Evolutionary conservation across 2,329 filamentous ascomycete species (phyloP).

Genomic region (Hymenoscyphus fraxineus): DNA sequence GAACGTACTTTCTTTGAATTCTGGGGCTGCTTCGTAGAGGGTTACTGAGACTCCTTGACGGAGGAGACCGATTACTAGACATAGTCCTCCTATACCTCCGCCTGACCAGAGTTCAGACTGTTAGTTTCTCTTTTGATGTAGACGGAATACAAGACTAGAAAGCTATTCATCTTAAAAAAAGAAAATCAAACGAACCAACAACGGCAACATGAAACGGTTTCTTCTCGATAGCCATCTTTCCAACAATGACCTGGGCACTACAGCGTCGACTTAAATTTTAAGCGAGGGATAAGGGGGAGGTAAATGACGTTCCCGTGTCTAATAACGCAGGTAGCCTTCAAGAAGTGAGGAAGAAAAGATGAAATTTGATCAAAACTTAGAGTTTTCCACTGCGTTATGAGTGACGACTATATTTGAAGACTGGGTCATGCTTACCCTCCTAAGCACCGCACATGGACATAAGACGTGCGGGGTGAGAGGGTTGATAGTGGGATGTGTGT

Average conservation of each 20-base stretch:
- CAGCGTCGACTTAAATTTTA: not conserved
- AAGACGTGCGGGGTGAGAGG: too few species aligned
- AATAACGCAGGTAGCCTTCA: too few species aligned
- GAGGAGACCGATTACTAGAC: slow-evolving; percentile 31
- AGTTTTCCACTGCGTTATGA: too few species aligned
- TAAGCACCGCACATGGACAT: too few species aligned
- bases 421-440: too few species aligned
- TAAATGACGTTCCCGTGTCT: too few species aligned
- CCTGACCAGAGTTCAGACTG: slow-evolving; percentile 16
- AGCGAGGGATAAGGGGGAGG: too few species aligned
- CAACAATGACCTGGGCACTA: not conserved
- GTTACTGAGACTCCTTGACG: slow-evolving; percentile 30
- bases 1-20: slow-evolving; percentile 28
- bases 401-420: too few species aligned
- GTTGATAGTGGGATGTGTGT: too few species aligned
- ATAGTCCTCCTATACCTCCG: slow-evolving; percentile 33
- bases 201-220: slow-evolving; percentile 33
- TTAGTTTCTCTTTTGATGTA: not conserved
- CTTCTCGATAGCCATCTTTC: slow-evolving; percentile 1
- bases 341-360: too few species aligned
- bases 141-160: not conserved
- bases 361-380: too few species aligned
- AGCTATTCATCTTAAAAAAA: not conserved
- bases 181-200: slow-evolving; percentile 21
- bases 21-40: slow-evolving; percentile 32